Percentiles rank a stretch among this genome's conserved stretches.
These are phyloP conservation scores for Akebia trifoliata DNA, from an alignment of 164 flowering plant species.

Conservation along the genomic window DNA sequence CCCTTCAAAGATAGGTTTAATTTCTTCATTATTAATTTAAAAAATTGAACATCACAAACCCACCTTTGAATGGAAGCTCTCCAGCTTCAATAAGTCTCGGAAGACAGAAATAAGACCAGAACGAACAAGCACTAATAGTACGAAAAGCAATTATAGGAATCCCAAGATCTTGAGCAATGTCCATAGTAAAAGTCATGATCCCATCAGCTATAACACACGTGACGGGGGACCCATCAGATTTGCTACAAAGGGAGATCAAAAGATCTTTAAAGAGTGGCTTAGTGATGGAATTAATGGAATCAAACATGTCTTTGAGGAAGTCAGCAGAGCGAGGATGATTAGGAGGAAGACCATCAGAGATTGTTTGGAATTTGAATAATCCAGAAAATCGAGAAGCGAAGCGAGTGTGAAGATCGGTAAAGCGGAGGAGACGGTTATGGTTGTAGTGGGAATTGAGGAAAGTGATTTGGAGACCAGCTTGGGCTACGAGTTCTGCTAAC, in stretches of 20 bases:
- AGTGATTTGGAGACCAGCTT: conserved; percentile 34
- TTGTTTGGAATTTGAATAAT: conserved; percentile 24
- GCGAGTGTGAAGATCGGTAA: conserved; percentile 9
- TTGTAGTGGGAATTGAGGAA: conserved; percentile 42
- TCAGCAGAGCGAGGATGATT: conserved; percentile 25
- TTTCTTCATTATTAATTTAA: not conserved
- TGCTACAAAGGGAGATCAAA: conserved; percentile 5
- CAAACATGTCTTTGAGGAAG: conserved; percentile 13
- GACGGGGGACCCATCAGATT: conserved; percentile 12
- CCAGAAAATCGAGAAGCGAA: conserved; percentile 16
- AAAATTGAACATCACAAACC: not conserved
- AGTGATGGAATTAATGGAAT: conserved; percentile 7
- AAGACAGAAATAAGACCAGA: conserved; percentile 28
- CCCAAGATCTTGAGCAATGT: conserved; percentile 27
- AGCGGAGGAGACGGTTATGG: conserved; percentile 28
- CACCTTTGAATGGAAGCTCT: conserved; percentile 38
- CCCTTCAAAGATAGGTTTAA: not conserved
- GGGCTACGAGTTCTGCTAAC: conserved; percentile 40
- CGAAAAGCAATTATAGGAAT: conserved; percentile 24
- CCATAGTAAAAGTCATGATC: conserved; percentile 17
- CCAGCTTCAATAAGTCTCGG: conserved; percentile 28
- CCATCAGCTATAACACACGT: conserved; percentile 35
- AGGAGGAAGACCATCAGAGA: conserved; percentile 32
- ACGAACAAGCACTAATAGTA: conserved; percentile 24
- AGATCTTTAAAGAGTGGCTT: conserved; percentile 19